These are phyloP conservation scores for Lumnitzera racemosa DNA, from an alignment of 345 rosid species.

Conservation along the genomic window DNA sequence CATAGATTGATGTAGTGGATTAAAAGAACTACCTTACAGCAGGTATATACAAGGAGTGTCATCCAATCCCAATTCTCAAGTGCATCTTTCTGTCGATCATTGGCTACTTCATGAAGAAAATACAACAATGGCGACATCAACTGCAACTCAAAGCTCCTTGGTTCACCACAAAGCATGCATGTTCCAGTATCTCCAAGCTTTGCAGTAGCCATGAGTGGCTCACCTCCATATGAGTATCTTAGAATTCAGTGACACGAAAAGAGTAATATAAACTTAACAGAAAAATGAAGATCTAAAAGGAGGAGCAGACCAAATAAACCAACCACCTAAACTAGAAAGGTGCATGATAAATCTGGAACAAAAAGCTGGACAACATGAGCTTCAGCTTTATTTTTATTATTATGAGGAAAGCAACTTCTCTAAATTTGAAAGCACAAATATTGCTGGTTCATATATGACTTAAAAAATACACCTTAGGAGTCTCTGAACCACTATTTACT, in stretches of 20 bases:
- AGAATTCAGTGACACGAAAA: slow-evolving; percentile 1
- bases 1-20: background rate
- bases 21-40: slow-evolving; percentile 46
- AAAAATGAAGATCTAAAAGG: no score
- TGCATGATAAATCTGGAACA: no score
- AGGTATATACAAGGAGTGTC: slow-evolving; percentile 68
- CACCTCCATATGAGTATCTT: slow-evolving; percentile 72
- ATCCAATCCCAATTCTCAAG: slow-evolving; percentile 87
- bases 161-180: slow-evolving; percentile 50
- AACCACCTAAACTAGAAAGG: no score
- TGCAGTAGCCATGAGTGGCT: slow-evolving; percentile 50
- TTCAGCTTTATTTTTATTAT: no score
- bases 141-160: slow-evolving; percentile 79
- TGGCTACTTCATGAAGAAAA: slow-evolving; percentile 66
- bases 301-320: no score
- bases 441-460: no score
- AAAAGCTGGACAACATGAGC: no score
- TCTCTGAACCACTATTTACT: no score
- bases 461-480: no score
- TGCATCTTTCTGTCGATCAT: slow-evolving; percentile 29
- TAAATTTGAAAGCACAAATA: no score
- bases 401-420: no score
- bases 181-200: slow-evolving; percentile 38
- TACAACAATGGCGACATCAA: slow-evolving; percentile 76
- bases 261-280: no score